Base-by-base conservation (phyloP, 768 basidiomycete genomes). In the Flagelloscypha sp. region DNA sequence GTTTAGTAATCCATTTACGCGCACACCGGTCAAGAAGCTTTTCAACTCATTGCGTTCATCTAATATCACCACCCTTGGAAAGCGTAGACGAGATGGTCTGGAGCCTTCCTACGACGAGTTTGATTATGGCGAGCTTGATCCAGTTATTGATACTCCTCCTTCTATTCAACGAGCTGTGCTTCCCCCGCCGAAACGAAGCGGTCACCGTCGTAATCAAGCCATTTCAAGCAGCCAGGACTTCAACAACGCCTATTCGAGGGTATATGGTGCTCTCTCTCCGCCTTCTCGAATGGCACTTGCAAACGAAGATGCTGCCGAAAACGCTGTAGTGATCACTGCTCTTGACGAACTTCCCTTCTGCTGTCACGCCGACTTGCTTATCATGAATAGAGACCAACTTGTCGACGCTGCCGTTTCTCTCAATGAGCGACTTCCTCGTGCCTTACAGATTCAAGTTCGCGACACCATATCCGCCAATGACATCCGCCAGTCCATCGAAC, bases 331-430 rank as follows among this genome's bases (percentile, higher is more conserved):
- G 24, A 72, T 84, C 51, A 82, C 76, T 0, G 65, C 79, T 5
- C 62, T 84, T 9, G 59, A 66, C 27, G 54, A 53, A 16, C 59
- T 70, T 7, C 80, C 80, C 0, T 85, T 84, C 57, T 79, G 77
- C 55, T 82, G 79, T 53, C 79, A 85, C 49, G 78, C 80, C 40
- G 80, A 85, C 44, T 65, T 84, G 27, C 48, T 82, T 36, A 65
- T 70, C 1, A 83, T 85, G 82, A 46, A 68, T 3, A 72, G 70
- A 27, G 29, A 52, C 1, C 61, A 72, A 40, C 71, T 85, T 28
- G 48, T 75, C 30, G 51, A 37, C 1, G 78, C 78, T 11, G 80
- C 77, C 4, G 43, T 46, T 11, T 44, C 59, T 7, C 63, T 85
- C 30, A 85, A 85, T 50, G 58, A 48, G 10, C 68, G 66, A 24